These are phyloP conservation scores for Microthlaspi erraticum DNA, from an alignment of 345 rosid genomes.

Conservation along the genomic window DNA sequence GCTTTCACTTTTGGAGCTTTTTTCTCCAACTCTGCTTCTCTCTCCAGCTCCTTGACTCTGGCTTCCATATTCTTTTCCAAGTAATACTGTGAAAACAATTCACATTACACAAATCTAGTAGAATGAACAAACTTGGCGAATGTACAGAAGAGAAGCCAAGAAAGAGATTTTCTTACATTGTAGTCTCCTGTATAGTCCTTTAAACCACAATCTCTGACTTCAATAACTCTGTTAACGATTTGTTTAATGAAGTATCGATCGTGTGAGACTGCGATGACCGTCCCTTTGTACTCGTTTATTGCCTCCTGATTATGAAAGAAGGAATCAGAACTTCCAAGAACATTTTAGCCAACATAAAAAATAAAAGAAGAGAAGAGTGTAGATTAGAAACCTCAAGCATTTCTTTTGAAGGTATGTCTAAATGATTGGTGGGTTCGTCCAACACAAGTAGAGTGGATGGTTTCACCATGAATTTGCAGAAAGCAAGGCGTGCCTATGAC, in stretches of 20 bases:
- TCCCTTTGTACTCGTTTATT: constrained; percentile 78
- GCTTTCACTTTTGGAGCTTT: constrained; percentile 94
- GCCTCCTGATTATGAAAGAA: constrained; percentile 69
- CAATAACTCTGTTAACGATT: constrained; percentile 93
- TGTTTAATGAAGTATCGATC: constrained; percentile 93
- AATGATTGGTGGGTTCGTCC: constrained; percentile 96
- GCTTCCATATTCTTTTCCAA: constrained; percentile 95
- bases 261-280: constrained; percentile 84
- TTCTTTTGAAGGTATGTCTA: constrained; percentile 97
- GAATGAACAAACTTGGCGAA: not conserved
- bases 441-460: constrained; percentile 83
- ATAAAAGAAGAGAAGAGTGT: not conserved
- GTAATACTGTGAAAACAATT: constrained; percentile 55
- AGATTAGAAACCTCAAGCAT: constrained; percentile 82
- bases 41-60: constrained; percentile 69
- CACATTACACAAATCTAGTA: not conserved
- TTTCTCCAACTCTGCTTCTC: constrained; percentile 79
- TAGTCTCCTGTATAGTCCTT: constrained; percentile 89
- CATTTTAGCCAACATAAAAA: not conserved
- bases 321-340: not conserved
- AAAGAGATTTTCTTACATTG: constrained; percentile 50
- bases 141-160: not conserved
- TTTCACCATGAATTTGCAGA: constrained; percentile 94
- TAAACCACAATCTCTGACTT: constrained; percentile 69
- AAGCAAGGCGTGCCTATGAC: constrained; percentile 81